Conservation (phyloP, 164 flowering plant genomes). For the Saururus chinensis region DNA sequence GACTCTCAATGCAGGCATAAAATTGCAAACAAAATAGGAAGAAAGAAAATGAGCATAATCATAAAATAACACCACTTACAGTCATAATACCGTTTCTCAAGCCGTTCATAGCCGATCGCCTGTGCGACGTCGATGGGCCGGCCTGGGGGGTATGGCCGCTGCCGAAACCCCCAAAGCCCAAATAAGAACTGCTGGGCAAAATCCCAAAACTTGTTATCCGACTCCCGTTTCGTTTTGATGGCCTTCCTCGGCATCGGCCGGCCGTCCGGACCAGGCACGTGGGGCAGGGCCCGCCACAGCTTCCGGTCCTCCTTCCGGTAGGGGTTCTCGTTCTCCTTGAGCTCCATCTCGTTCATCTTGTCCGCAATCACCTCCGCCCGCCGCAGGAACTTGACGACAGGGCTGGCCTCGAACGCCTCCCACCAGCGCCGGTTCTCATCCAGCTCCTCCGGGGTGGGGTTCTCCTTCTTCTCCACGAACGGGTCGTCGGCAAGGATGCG, state of each 20-base stretch:
- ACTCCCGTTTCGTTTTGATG: constrained; percentile 37
- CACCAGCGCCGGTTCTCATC: constrained; percentile 50
- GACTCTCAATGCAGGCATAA: no score
- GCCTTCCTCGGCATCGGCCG: constrained; percentile 94
- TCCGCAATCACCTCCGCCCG: constrained; percentile 50
- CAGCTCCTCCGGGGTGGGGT: constrained; percentile 52
- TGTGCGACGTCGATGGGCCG: constrained; percentile 84
- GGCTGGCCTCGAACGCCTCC: constrained; percentile 42
- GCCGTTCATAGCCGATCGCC: constrained; percentile 81
- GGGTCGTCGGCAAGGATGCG: constrained; percentile 49
- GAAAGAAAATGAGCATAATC: no score
- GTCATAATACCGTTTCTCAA: constrained; percentile 85
- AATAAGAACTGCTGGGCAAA: constrained; percentile 76
- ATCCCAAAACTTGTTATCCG: constrained; percentile 90
- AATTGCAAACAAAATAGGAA: not conserved
- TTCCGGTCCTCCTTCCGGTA: constrained; percentile 48
- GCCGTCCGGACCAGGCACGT: constrained; percentile 73
- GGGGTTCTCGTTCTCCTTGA: constrained; percentile 43
- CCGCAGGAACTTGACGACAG: constrained; percentile 43
- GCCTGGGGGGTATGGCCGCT: constrained; percentile 80
- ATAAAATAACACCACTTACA: constrained; percentile 40
- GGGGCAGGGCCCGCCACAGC: constrained; percentile 62
- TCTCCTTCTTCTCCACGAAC: constrained; percentile 42
- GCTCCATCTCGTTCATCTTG: constrained; percentile 44
- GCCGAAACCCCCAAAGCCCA: constrained; percentile 88